phyloP scores from a whole-genome alignment of 2,329 filamentous ascomycete genomes.

The Sclerotinia spermophila region DNA sequence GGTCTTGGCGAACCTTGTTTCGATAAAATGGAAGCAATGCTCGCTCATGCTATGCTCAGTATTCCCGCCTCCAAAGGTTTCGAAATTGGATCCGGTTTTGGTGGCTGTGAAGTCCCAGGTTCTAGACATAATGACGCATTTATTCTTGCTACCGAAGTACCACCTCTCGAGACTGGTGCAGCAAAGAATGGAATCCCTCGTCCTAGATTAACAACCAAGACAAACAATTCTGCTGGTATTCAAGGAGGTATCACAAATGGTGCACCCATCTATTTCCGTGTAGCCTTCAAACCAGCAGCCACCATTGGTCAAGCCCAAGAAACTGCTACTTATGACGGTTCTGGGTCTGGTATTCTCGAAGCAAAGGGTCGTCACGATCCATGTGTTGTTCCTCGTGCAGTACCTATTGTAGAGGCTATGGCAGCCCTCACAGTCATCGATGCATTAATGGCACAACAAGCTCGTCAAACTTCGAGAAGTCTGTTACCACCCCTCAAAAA shows the following conservation, averaged over 20 bases:
- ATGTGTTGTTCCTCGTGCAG: slow-evolving; percentile 76
- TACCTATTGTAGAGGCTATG: slow-evolving; percentile 91
- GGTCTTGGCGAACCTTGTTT: slow-evolving; percentile 93
- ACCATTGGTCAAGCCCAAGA: slow-evolving; percentile 88
- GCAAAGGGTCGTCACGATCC: slow-evolving; percentile 95
- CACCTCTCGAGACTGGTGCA: slow-evolving; percentile 45
- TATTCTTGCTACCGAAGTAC: slow-evolving; percentile 48
- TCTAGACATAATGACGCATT: slow-evolving; percentile 93
- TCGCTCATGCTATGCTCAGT: slow-evolving; percentile 90
- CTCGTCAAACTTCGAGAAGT: slow-evolving; percentile 47
- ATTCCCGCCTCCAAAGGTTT: slow-evolving; percentile 96
- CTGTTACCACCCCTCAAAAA: slow-evolving; percentile 43
- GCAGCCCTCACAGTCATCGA: slow-evolving; percentile 84
- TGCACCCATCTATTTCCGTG: slow-evolving; percentile 87
- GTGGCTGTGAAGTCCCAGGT: slow-evolving; percentile 78
- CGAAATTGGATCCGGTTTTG: slow-evolving; percentile 91
- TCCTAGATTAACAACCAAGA: slow-evolving; percentile 75
- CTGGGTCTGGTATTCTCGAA: slow-evolving; percentile 67
- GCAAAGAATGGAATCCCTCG: slow-evolving; percentile 45
- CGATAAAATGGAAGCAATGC: slow-evolving; percentile 87
- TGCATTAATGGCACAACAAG: slow-evolving; percentile 77
- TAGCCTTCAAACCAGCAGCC: slow-evolving; percentile 91
- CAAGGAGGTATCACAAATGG: slow-evolving; percentile 96
- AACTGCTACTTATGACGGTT: slow-evolving; percentile 75
- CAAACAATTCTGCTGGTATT: slow-evolving; percentile 92